phyloP scores from a whole-genome alignment of 192 early-diverging fungal genomes.

The Rhizoclosmatium sp. region DNA sequence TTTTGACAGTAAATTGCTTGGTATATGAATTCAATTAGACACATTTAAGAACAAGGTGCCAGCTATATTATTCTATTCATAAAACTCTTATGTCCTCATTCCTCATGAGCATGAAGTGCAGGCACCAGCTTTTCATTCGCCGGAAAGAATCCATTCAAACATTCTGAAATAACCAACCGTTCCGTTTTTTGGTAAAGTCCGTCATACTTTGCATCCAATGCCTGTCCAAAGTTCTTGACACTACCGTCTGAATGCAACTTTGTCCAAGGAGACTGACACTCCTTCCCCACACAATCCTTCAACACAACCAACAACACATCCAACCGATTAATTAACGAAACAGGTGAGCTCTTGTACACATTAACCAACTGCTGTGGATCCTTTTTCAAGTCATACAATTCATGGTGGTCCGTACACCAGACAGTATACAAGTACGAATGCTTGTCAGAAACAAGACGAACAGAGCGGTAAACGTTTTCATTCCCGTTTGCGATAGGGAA shows the following conservation, averaged over 20 bases:
- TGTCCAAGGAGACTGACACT: conserved; percentile 66
- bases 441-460: background rate
- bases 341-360: conserved; percentile 48
- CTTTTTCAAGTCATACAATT: conserved; percentile 56
- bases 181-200: conserved; percentile 33
- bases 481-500: background rate
- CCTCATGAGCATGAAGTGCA: too few relatives aligned
- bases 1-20: too few relatives aligned
- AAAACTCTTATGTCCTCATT: too few relatives aligned
- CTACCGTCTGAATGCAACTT: conserved; percentile 47
- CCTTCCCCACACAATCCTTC: conserved; percentile 57
- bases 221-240: conserved; percentile 55
- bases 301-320: conserved; percentile 54
- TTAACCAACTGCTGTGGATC: conserved; percentile 70
- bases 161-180: background rate
- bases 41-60: too few relatives aligned
- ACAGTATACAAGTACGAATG: conserved; percentile 31
- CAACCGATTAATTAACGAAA: conserved; percentile 57
- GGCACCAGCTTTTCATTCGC: too few relatives aligned
- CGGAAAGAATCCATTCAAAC: background rate
- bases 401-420: conserved; percentile 30
- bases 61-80: too few relatives aligned
- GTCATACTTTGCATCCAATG: conserved; percentile 58
- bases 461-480: conserved; percentile 18
- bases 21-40: too few relatives aligned